Evolutionary conservation across 192 early-diverging fungal genomes (phyloP).

Genomic region (Coemansia sp.): DNA sequence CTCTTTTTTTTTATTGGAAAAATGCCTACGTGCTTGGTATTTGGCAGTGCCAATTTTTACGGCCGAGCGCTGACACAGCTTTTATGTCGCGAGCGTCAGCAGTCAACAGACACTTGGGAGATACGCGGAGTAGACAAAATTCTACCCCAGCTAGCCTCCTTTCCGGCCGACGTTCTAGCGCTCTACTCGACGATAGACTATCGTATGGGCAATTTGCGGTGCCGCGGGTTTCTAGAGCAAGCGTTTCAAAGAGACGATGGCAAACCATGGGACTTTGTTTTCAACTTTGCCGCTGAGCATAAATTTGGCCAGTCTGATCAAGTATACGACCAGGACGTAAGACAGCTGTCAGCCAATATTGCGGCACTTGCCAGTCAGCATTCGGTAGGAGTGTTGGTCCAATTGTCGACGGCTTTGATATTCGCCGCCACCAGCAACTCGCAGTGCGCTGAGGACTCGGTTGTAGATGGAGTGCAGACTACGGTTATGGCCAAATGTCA

Average conservation of each 20-base stretch:
- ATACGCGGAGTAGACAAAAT: conserved; percentile 53
- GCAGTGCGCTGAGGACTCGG: conserved; percentile 25
- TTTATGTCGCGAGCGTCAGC: conserved; percentile 35
- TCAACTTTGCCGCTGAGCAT: conserved; percentile 94
- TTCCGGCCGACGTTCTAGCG: conserved; percentile 22
- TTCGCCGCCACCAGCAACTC: conserved; percentile 48
- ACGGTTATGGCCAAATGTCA: conserved; percentile 30
- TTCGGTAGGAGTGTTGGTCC: conserved; percentile 75
- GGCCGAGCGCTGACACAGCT: conserved; percentile 44
- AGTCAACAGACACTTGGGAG: conserved; percentile 13
- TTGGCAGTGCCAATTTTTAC: conserved; percentile 53
- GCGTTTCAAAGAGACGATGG: conserved; percentile 74
- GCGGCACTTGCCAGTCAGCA: conserved; percentile 83
- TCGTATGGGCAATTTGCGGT: conserved; percentile 53
- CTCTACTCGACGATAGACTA: conserved; percentile 42
- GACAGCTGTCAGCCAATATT: conserved; percentile 70
- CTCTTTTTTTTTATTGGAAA: neutral
- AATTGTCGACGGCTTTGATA: conserved; percentile 91
- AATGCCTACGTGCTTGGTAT: conserved; percentile 46
- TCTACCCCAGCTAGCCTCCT: conserved; percentile 40
- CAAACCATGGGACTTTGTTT: conserved; percentile 84
- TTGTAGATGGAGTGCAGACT: conserved; percentile 14
- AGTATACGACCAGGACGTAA: conserved; percentile 60
- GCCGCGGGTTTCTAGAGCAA: conserved; percentile 59
- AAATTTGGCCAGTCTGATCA: conserved; percentile 88